These are phyloP conservation scores for Cryptosporidium ryanae DNA, from an alignment of 169 alveolate genomes.

Conservation along the genomic window DNA sequence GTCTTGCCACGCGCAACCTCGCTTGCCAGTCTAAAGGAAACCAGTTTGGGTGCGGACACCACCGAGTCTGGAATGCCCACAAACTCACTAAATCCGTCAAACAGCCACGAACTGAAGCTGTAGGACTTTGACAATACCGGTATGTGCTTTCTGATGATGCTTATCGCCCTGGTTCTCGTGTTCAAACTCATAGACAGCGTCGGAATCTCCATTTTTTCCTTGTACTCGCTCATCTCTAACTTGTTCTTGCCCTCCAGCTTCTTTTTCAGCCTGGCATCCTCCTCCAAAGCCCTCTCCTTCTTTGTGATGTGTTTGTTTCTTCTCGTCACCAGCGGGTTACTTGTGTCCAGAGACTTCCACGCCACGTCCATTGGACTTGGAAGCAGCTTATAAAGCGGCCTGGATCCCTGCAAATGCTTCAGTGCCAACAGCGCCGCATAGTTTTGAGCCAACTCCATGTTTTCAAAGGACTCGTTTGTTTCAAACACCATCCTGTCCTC, in stretches of 20 bases:
- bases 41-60: constrained; percentile 39
- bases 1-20: background rate
- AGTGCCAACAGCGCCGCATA: constrained; percentile 59
- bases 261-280: background rate
- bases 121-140: constrained; percentile 51
- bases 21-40: constrained; percentile 6
- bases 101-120: constrained; percentile 51
- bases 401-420: constrained; percentile 12
- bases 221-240: constrained; percentile 13
- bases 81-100: constrained; percentile 17
- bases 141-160: constrained; percentile 14
- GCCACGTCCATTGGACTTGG: constrained; percentile 67
- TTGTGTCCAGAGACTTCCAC: constrained; percentile 60
- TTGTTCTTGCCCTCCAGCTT: constrained; percentile 23
- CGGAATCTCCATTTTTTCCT: constrained; percentile 65
- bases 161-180: constrained; percentile 35
- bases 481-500: constrained; percentile 45
- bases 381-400: constrained; percentile 53
- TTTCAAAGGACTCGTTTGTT: constrained; percentile 40
- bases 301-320: constrained; percentile 29
- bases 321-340: constrained; percentile 34
- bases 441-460: constrained; percentile 59
- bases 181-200: constrained; percentile 50
- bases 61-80: constrained; percentile 19
- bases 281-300: constrained; percentile 29